These are phyloP conservation scores for Cystobasidium sp. DNA, from an alignment of 1,284 basidiomycete species.

Conservation along the genomic window DNA sequence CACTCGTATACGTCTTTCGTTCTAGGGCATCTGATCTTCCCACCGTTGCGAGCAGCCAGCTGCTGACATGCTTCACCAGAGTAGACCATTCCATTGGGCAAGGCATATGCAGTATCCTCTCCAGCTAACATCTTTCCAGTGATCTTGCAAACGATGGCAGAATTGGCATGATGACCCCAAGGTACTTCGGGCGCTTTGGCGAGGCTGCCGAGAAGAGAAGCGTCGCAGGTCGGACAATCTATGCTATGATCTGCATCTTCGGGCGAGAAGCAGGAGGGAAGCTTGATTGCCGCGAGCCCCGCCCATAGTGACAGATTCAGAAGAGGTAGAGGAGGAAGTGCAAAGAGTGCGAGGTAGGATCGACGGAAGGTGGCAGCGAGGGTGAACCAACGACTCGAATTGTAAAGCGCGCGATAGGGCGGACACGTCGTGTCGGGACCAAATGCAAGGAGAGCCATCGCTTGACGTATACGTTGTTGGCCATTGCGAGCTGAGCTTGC, in stretches of 20 bases:
- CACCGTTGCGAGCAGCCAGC: constrained; percentile 75
- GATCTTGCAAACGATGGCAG: constrained; percentile 88
- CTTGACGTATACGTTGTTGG: constrained; percentile 73
- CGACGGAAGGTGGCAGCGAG: constrained; percentile 77
- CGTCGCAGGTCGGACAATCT: constrained; percentile 90
- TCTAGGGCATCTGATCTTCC: constrained; percentile 77
- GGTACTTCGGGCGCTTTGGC: constrained; percentile 71
- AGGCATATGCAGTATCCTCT: constrained; percentile 83
- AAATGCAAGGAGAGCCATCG: constrained; percentile 76
- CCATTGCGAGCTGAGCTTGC: constrained; percentile 65
- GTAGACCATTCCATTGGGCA: constrained; percentile 91
- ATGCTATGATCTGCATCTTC: constrained; percentile 66
- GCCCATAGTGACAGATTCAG: constrained; percentile 84
- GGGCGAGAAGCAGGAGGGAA: constrained; percentile 68
- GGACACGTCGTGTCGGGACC: constrained; percentile 67
- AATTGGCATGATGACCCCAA: constrained; percentile 90
- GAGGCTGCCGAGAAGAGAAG: constrained; percentile 64
- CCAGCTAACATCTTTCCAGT: constrained; percentile 93
- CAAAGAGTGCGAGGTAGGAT: constrained; percentile 82
- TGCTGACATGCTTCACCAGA: constrained; percentile 84
- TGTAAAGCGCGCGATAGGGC: constrained; percentile 70
- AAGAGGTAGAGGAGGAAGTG: constrained; percentile 80
- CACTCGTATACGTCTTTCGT: constrained; percentile 71
- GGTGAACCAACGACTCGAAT: constrained; percentile 71
- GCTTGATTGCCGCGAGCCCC: constrained; percentile 82